These are phyloP conservation scores for Aspergillus sp. DNA, from an alignment of 2,329 filamentous ascomycete genomes.

Conservation along the genomic window DNA sequence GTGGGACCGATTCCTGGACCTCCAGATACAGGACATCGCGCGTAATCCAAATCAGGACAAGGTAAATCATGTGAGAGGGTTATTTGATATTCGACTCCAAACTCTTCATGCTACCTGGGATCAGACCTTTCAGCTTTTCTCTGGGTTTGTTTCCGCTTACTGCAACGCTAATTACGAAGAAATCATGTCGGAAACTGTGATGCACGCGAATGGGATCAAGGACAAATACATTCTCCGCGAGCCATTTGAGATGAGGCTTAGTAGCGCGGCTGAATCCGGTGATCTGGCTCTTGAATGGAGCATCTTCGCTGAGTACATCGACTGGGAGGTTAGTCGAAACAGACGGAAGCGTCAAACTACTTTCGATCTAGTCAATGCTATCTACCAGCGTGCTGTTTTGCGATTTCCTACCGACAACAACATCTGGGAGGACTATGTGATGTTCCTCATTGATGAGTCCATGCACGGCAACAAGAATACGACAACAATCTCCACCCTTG, in stretches of 20 bases:
- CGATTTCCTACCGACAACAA: constrained; percentile 68
- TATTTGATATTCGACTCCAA: constrained; percentile 53
- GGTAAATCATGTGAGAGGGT: constrained; percentile 42
- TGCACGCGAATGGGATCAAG: constrained; percentile 50
- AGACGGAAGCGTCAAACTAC: constrained; percentile 52
- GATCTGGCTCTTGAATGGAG: constrained; percentile 51
- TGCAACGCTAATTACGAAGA: constrained; percentile 52
- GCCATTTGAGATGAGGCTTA: constrained; percentile 50
- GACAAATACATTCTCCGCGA: constrained; percentile 50
- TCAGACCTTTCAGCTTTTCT: constrained; percentile 55
- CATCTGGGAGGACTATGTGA: constrained; percentile 79
- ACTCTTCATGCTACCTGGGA: constrained; percentile 58
- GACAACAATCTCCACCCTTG: constrained; percentile 64
- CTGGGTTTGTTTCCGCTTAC: constrained; percentile 55
- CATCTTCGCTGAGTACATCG: constrained; percentile 64
- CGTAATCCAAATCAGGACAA: constrained; percentile 45
- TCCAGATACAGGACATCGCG: constrained; percentile 50
- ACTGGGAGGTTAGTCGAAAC: constrained; percentile 71
- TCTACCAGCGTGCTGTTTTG: constrained; percentile 75
- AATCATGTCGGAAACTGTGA: constrained; percentile 53
- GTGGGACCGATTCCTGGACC: constrained; percentile 57
- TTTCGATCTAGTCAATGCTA: constrained; percentile 52
- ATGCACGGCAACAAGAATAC: constrained; percentile 42
- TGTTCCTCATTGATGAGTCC: constrained; percentile 60
- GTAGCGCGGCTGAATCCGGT: constrained; percentile 46